Base-by-base conservation (phyloP, 1,284 basidiomycete species). In the Tylopilus sp. region DNA sequence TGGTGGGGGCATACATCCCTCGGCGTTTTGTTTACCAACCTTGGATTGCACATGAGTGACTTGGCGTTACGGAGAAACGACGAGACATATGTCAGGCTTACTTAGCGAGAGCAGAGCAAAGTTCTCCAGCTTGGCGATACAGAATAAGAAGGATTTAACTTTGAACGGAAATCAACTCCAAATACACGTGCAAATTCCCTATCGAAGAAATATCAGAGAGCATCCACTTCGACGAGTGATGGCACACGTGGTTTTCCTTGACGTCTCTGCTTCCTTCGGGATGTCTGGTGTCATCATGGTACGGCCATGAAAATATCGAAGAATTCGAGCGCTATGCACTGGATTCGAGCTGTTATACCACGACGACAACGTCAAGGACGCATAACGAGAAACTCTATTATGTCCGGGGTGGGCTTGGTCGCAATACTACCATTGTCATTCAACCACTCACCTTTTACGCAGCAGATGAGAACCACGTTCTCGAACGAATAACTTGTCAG, bases 121-220 rank as follows among this genome's bases (percentile, higher is more conserved):
- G 70, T 89, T 95, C 77, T 99, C 97, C 1, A 97, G 96, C 80
- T 99, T 99, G 24, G 95, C 95, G 59, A 99, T 96, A 32, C 96
- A 91, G 78, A 98, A 96, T 91, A 99, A 92, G 81, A 99, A 97
- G 0, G 96, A 96, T 82, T 99, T 98, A 26, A 99, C 97, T 81
- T 99, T 99, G 85, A 96, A 99, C 73, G 95, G 78, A 99, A 99
- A 80, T 99, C 98, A 58, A 99, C 92, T 1, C 97, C 97, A 71
- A 98, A 98, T 18, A 99, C 95, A 18, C 97, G 90, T 24, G 98
- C 96, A 73, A 98, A 98, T 79, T 99, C 98, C 7, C 96, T 97
- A 72, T 29, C 13, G 58, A 55, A 4, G 41, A 13, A 29, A 36
- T 26, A 55, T 62, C 49, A 65, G 60, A 9, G 12, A n/a, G 26